Evolutionary conservation across 2,329 filamentous ascomycete genomes (phyloP), one percentile per base, ranked within the genome.

Genomic region (Lecanicillium sp.): DNA sequence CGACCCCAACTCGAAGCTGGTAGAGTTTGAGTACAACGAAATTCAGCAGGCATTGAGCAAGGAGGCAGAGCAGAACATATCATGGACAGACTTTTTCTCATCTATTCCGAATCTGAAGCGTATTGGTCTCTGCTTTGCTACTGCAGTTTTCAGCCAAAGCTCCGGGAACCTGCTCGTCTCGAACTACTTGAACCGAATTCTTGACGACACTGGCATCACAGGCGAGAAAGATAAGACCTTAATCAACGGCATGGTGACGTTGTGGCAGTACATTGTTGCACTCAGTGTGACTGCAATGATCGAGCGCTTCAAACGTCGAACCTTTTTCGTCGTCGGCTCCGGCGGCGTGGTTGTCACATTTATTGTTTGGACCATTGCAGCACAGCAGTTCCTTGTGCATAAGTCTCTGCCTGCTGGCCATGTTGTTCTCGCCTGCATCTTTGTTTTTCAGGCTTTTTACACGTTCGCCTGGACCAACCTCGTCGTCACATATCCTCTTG

Each of bases 11-110:
- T 64, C 60, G 2, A 60, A 64, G 36, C 51, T 72, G 5, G 69
- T 74, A 12, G 54, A 62, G 10, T 60, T 67, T 17, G 71, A 74
- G 45, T 64, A 61, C 33, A 56, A 63, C 8, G 70, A 76, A 49
- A 74, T 76, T 39, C 63, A 65, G 43, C 58, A 69, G 39, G 64
- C 13, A 61, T 73, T 36, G 53, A 6, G 49, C 15, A 58, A 67
- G 28, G 70, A 74, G 42, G 47, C 53, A 2, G 61, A 66, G 46
- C 50, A 58, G 19, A 65, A 65, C 40, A 64, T 61, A 42, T 60
- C 58, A 0, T 71, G 65, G 65, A 52, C 49, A 20, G 63, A 60
- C 15, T 60, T 69, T 30, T 59, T 69, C 44, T 59, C 56, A 0
- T 61, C 61, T 0, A 44, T 43, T 1, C 51, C 60, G 3, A 68